Evolutionary conservation across 805 yeast genomes (phyloP).

Genomic region (Yarrowia deformans): DNA sequence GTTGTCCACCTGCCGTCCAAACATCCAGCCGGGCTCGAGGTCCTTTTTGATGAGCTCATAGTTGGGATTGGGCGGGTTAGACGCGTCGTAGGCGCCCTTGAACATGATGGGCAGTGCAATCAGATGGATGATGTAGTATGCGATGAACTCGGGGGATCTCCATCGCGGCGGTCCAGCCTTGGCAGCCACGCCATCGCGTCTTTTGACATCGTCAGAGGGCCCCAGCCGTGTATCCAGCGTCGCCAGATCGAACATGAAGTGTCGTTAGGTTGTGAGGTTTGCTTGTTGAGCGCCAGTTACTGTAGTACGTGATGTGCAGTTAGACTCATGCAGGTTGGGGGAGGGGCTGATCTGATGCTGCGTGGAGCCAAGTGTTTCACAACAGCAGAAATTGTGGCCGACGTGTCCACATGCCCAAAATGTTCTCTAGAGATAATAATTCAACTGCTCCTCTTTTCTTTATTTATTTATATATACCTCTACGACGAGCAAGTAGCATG

Average conservation of each 20-base stretch:
- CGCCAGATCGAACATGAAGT: conserved; percentile 50
- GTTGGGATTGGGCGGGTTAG: conserved; percentile 69
- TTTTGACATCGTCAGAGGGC: conserved; percentile 50
- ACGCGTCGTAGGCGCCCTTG: conserved; percentile 80
- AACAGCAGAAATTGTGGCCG: not conserved
- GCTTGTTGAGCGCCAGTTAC: not conserved
- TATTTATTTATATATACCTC: too few relatives aligned
- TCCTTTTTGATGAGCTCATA: conserved; percentile 67
- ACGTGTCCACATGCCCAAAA: not conserved
- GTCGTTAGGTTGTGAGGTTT: conserved; percentile 4
- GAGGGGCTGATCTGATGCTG: conserved; percentile 10
- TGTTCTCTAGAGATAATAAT: not conserved
- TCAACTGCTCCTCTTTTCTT: not conserved
- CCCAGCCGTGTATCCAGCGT: conserved; percentile 55
- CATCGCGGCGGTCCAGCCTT: conserved; percentile 62
- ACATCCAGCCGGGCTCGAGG: conserved; percentile 84
- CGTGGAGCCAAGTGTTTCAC: not conserved
- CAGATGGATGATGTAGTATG: conserved; percentile 69
- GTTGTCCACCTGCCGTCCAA: conserved; percentile 81
- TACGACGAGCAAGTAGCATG: too few relatives aligned
- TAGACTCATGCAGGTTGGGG: conserved; percentile 22
- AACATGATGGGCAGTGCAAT: conserved; percentile 83
- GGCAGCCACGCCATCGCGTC: conserved; percentile 44
- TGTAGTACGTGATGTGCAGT: conserved; percentile 1
- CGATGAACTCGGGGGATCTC: conserved; percentile 75